Conservation (phyloP, 1,139 yeast genomes). For the Tardiomyces blankii region DNA sequence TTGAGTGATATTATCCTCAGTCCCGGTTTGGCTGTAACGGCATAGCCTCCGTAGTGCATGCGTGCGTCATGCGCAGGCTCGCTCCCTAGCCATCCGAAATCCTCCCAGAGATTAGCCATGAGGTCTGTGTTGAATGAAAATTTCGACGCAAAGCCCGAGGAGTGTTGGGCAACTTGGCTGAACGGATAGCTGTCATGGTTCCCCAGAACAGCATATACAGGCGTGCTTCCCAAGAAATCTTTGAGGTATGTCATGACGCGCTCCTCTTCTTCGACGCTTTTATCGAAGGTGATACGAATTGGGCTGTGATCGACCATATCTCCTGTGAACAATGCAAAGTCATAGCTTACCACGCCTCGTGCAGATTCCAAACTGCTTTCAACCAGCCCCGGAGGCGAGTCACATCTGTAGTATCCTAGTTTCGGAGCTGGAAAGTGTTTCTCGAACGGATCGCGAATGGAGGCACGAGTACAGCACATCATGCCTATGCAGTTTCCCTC, state of each 20-base stretch:
- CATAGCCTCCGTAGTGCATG: slow-evolving; percentile 52
- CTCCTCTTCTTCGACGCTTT: slow-evolving; percentile 44
- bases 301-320: slow-evolving; percentile 57
- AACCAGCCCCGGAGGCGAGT: slow-evolving; percentile 44
- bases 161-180: slow-evolving; percentile 52
- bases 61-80: slow-evolving; percentile 16
- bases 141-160: slow-evolving; percentile 36
- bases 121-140: slow-evolving; percentile 52
- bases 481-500: slow-evolving; percentile 48
- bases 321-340: slow-evolving; percentile 58
- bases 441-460: slow-evolving; percentile 23
- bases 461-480: slow-evolving; percentile 40
- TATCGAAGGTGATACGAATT: slow-evolving; percentile 42
- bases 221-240: slow-evolving; percentile 39
- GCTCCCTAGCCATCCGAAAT: slow-evolving; percentile 21
- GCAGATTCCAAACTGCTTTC: slow-evolving; percentile 23
- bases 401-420: slow-evolving; percentile 53
- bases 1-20: slow-evolving; percentile 54
- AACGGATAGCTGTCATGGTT: slow-evolving; percentile 69
- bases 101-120: slow-evolving; percentile 46
- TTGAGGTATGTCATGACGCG: slow-evolving; percentile 43
- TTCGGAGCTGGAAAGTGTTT: slow-evolving; percentile 42
- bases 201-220: slow-evolving; percentile 57
- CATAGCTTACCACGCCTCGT: slow-evolving; percentile 27
- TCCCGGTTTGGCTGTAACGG: slow-evolving; percentile 45